Evolutionary conservation across 2,329 filamentous ascomycete genomes (phyloP).

Genomic region (Spiromastix sp.): DNA sequence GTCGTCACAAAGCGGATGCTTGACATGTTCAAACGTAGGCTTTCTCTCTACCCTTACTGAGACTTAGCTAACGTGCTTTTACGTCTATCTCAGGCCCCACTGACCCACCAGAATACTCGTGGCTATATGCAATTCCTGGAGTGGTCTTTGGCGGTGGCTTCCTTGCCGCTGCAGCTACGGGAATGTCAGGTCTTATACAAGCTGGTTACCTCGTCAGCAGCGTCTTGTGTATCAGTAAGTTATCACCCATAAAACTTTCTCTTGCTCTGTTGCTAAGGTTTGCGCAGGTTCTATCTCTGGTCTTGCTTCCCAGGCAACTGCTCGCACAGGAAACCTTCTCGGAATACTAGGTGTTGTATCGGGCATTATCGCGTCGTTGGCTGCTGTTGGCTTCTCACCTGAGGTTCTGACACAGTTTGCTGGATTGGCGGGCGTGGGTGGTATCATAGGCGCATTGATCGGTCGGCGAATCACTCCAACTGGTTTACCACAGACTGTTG

Average conservation of each 20-base stretch:
- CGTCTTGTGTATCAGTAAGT: conserved; percentile 62
- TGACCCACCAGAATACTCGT: conserved; percentile 79
- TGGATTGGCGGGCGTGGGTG: conserved; percentile 62
- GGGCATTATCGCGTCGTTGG: conserved; percentile 71
- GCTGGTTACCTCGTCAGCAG: conserved; percentile 81
- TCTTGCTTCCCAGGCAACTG: conserved; percentile 71
- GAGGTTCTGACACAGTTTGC: conserved; percentile 73
- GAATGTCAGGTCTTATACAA: conserved; percentile 73
- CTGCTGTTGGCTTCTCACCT: conserved; percentile 68
- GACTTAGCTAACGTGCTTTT: neutral
- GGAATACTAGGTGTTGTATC: conserved; percentile 77
- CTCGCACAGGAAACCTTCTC: conserved; percentile 73
- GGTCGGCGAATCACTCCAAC: conserved; percentile 81
- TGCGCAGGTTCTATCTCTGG: conserved; percentile 56
- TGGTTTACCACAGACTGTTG: conserved; percentile 79
- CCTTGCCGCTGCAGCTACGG: conserved; percentile 67
- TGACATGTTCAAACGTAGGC: conserved; percentile 71
- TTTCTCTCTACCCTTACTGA: conserved; percentile 8
- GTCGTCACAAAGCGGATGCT: conserved; percentile 90
- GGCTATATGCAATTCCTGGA: conserved; percentile 72
- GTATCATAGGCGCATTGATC: conserved; percentile 59
- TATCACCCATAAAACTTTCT: neutral
- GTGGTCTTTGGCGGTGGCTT: conserved; percentile 71
- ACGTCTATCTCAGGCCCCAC: conserved; percentile 49
- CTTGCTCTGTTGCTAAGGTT: conserved; percentile 3